Evolutionary conservation across 78 protist genomes (phyloP), one percentile per base, ranked within the genome.

Genomic region (Dictyostelium capitatum): DNA sequence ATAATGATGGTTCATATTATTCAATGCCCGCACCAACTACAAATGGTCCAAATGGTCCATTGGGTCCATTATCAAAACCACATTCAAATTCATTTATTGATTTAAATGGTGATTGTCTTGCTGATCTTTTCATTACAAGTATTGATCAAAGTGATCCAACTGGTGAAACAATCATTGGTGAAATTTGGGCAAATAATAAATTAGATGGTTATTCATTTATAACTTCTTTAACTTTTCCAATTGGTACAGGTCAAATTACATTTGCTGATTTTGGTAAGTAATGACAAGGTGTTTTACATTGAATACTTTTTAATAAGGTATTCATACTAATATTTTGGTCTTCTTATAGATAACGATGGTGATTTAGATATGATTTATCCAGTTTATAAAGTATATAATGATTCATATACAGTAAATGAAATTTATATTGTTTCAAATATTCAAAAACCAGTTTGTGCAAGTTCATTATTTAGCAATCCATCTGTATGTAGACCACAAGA

Each of bases 21-120:
- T 32, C 62, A n/a, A 30, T 30, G 41, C 6, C 72, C 5, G 43
- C 48, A 41, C 69, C 89, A 30, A 65, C 30, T 23, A 47, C 3
- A 5, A 25, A 25, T 14, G 43, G 43, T 37, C 37, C 32, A 25
- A 23, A 50, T 75, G 17, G 17, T 11, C 6, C 10, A 4, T 30
- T n/a, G 6, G 54, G 23, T 62, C 75, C 62, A 15, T 20, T 92
- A 7, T 70, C 89, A 0, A 19, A 17, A 37, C 84, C 85, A 32
- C 93, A 90, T 15, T 51, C 80, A 7, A 77, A 82, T 17, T 50
- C 91, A 14, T 90, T 95, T 65, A 95, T 90, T 0, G 97, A 95
- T 77, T 53, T 95, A 14, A 72, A 95, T 74, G 97, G 97, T 64
- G 97, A 95, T 46, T 95, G 97, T 65, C 64, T 81, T 37, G 90